Evolutionary conservation across 495 filamentous ascomycete species (phyloP), one percentile per base, ranked within the genome.

Genomic region (Thozetella sp.): DNA sequence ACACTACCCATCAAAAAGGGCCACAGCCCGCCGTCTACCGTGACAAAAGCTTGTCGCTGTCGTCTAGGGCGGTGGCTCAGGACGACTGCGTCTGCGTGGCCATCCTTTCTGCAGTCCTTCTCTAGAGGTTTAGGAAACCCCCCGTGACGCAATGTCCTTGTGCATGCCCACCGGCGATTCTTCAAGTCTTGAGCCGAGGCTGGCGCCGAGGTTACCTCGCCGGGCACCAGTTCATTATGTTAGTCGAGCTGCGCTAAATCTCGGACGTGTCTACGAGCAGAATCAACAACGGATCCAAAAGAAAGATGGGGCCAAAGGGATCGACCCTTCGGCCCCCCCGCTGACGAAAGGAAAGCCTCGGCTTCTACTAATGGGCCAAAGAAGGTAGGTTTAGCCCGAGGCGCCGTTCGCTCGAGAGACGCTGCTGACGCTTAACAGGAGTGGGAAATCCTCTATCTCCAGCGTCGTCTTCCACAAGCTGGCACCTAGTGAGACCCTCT

Each of bases 401-500:
- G 27, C 22, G 24, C 17, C 9, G 24, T 51, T 23, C 30, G 62
- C 52, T 3, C 17, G 54, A n/a, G 27, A 27, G 24, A 46, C 20
- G 19, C 15, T 12, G 56, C 74, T 71, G 59, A 62, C 67, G 43
- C n/a, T 3, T 1, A 22, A 43, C 58, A 99, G 95, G 79, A 96
- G 92, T 68, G 95, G 95, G 48, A 99, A 99, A 71, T 97, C 95
- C 11, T 98, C 95, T 4, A 97, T 99, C 58, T 93, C 92, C 2
- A 97, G 91, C 64, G 95, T 99, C 40, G 96, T 99, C 13, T 98
- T 99, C 66, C 92, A 97, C 72, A 98, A 98, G 68, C 89, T 99
- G 79, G 90, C 93, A 0, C 93, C 95, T 1, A 93, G 88, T 63
- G 96, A 99, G 73, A 98, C 95, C 0, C 78, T 99, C 13, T 99